Percentiles rank a stretch among this genome's conserved stretches.
Evolutionary conservation across 1,284 basidiomycete species (phyloP).

Genomic region (Tilletia caries): DNA sequence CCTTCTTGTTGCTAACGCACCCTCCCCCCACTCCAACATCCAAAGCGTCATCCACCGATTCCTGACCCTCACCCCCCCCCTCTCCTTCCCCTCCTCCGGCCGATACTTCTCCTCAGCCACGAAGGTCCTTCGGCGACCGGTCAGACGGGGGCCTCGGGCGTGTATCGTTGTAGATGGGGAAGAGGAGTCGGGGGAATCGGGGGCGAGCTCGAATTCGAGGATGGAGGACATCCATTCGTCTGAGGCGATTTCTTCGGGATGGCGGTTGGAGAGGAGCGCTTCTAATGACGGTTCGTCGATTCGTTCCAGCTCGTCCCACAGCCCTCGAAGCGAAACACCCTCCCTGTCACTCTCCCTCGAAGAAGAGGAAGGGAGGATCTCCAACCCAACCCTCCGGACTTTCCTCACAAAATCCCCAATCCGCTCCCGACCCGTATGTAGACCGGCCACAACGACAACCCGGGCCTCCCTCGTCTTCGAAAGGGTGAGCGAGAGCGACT

Average conservation of each 20-base stretch:
- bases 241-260: neutral
- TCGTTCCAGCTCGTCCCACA: conserved; percentile 20
- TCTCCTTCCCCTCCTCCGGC: conserved; percentile 23
- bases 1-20: too few species aligned
- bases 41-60: conserved; percentile 37
- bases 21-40: neutral
- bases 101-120: conserved; percentile 1
- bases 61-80: conserved; percentile 22
- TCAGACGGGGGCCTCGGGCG: conserved; percentile 14
- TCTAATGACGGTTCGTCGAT: conserved; percentile 38
- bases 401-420: conserved; percentile 40
- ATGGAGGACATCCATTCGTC: conserved; percentile 5
- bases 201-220: conserved; percentile 8
- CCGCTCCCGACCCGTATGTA: conserved; percentile 47
- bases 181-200: conserved; percentile 2
- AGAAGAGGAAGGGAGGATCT: conserved; percentile 17
- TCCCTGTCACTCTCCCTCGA: neutral
- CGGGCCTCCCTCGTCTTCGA: conserved; percentile 21
- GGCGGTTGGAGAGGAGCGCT: neutral
- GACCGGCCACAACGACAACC: conserved; percentile 44
- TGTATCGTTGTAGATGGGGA: neutral
- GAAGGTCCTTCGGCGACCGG: conserved; percentile 22
- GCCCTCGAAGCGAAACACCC: conserved; percentile 21
- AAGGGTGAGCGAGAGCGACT: conserved; percentile 31
- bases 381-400: conserved; percentile 30